These are phyloP conservation scores for Trichosporon sp. DNA, from an alignment of 1,284 basidiomycete genomes.

Conservation along the genomic window DNA sequence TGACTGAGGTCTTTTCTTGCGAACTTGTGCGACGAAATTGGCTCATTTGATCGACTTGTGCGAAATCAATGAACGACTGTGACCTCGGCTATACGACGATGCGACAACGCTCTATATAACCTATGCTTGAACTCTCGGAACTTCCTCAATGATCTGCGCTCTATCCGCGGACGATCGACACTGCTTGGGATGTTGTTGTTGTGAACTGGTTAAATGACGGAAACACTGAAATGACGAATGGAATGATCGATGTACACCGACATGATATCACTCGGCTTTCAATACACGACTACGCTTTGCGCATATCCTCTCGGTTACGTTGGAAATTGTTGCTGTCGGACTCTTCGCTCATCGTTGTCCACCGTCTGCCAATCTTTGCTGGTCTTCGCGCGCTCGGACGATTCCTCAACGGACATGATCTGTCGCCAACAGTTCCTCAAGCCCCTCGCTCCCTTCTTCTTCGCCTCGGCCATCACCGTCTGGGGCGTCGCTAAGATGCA, in stretches of 20 bases:
- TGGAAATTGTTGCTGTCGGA: neutral
- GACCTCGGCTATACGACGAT: neutral
- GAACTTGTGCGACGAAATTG: neutral
- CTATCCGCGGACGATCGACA: too few species aligned
- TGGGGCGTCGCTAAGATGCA: slow-evolving; percentile 40
- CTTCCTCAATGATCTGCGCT: too few species aligned
- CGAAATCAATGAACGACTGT: neutral
- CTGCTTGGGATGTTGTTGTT: too few species aligned
- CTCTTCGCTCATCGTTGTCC: neutral
- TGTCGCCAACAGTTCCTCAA: slow-evolving; percentile 31
- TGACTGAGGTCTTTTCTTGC: slow-evolving; percentile 2
- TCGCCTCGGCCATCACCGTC: slow-evolving; percentile 34
- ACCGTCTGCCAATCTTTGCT: neutral
- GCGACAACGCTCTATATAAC: neutral
- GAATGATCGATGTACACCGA: too few species aligned
- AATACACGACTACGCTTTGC: too few species aligned
- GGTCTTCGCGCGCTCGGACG: neutral
- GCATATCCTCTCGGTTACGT: too few species aligned
- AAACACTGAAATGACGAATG: too few species aligned
- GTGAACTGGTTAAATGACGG: too few species aligned
- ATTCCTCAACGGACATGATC: neutral
- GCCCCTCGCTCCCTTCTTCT: slow-evolving; percentile 43
- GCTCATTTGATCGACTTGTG: neutral
- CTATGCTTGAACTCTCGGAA: neutral
- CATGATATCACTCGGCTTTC: too few species aligned